Conservation (phyloP, 805 yeast species). For the Candida odintsovae region DNA sequence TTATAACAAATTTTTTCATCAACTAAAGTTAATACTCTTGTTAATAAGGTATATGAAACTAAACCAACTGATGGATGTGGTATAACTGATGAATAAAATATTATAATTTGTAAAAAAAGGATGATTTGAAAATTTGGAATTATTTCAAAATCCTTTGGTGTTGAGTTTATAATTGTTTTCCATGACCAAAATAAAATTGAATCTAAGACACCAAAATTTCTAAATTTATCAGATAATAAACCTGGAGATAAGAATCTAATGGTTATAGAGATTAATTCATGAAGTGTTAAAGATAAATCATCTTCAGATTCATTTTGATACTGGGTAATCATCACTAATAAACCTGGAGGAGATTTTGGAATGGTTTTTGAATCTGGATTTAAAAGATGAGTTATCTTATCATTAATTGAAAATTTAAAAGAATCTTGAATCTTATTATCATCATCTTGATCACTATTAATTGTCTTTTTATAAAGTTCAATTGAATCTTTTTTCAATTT, state of each 20-base stretch:
- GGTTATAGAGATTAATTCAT: conserved; percentile 34
- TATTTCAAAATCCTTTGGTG: conserved; percentile 15
- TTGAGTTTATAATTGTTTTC: conserved; percentile 25
- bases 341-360: conserved; percentile 27
- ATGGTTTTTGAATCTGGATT: conserved; percentile 25
- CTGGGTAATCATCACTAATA: conserved; percentile 25
- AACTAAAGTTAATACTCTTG: conserved; percentile 53
- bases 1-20: conserved; percentile 52
- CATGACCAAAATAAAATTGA: conserved; percentile 31
- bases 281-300: conserved; percentile 11
- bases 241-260: conserved; percentile 38
- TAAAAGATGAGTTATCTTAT: conserved; percentile 24
- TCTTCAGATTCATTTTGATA: conserved; percentile 13
- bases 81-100: conserved; percentile 31
- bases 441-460: conserved; percentile 25
- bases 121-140: conserved; percentile 30
- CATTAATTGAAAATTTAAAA: conserved; percentile 32
- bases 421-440: conserved; percentile 31
- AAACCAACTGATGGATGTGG: conserved; percentile 33
- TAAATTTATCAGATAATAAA: conserved; percentile 20
- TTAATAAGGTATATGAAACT: conserved; percentile 54
- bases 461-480: conserved; percentile 33
- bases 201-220: conserved; percentile 23
- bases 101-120: conserved; percentile 36
- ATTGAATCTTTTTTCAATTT: conserved; percentile 31